A percentile compares a stretch with the other conserved stretches of the same genome.
phyloP scores from a whole-genome alignment of 106 monocot species.

The Chionographis japonica region DNA sequence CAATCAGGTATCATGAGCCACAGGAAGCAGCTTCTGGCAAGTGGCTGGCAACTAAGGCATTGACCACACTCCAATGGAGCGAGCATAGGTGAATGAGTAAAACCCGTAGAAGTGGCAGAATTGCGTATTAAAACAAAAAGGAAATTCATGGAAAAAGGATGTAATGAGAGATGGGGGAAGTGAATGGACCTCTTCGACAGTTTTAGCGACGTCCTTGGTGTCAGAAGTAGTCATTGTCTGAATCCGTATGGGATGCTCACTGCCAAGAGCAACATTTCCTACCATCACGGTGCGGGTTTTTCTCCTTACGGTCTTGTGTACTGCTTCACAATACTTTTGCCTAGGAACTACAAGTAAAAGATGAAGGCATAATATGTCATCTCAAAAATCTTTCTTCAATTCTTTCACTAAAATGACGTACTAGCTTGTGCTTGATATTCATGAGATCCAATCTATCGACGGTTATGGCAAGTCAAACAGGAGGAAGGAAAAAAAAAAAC shows the following conservation, averaged over 20 bases:
- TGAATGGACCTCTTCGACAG: constrained; percentile 81
- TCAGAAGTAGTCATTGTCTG: constrained; percentile 99
- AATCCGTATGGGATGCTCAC: constrained; percentile 83
- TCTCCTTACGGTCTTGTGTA: constrained; percentile 76
- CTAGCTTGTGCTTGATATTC: no score
- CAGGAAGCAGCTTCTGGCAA: no score
- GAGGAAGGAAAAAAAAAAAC: no score
- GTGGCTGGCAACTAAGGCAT: no score
- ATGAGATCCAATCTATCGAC: no score
- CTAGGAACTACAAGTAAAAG: constrained; percentile 58
- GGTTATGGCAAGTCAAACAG: no score
- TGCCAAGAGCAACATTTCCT: constrained; percentile 91
- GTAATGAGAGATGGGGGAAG: not conserved
- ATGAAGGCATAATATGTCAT: not conserved
- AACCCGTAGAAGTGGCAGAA: no score
- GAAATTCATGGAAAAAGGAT: no score
- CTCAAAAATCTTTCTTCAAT: not conserved
- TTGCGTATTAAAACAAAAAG: no score
- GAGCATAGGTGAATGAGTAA: no score
- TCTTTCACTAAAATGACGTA: not conserved
- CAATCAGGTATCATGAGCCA: no score
- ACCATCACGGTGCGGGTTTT: constrained; percentile 93
- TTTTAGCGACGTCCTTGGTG: constrained; percentile 88
- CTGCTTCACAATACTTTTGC: constrained; percentile 96
- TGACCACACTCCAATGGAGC: no score